Evolutionary conservation across 805 yeast species (phyloP), one percentile per base, ranked within the genome.

Genomic region (Sugiyamaella americana): DNA sequence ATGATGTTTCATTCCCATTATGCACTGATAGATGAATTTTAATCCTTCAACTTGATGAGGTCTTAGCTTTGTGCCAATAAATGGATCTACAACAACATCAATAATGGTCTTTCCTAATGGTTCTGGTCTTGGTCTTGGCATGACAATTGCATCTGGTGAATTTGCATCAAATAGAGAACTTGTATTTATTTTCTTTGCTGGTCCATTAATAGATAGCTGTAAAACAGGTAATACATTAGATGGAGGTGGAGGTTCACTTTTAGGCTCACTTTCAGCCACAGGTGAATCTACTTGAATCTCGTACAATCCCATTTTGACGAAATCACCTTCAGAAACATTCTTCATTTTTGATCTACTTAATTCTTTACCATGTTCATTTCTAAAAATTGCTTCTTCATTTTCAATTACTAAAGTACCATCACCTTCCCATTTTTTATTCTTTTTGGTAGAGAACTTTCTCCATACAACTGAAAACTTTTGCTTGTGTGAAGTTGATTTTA

Each of bases 401-500:
- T 44, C 47, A 24, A 52, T 51, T n/a, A 65, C 55, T 13, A 83
- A 66, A 29, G 67, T 64, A 0, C 96, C 98, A 66, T 93, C 98
- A 2, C 95, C 95, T 46, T 87, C 94, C 98, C 98, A 93, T 0
- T 87, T 80, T 61, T 89, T 89, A 62, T 88, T 80, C 70, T 91
- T 87, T 65, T 84, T 87, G 26, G 67, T 71, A 0, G 91, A 70
- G 37, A 72, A 71, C 61, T 87, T 87, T 29, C 98, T 17, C 42
- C 40, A 51, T 16, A 47, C 19, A 13, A 37, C 44, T 17, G 21
- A 22, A n/a, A 37, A 35, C 17, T 18, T 35, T 11, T 10, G n/a
- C 6, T 11, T 35, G 18, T n/a, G n/a, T n/a, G n/a, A n/a, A 11
- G 34, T 29, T n/a, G 11, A n/a, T n/a, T n/a, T 11, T 11, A 29